Percentiles rank a stretch among this genome's conserved stretches.
Conservation (phyloP, 495 filamentous ascomycete species). For the Aspergillus indologenus region DNA sequence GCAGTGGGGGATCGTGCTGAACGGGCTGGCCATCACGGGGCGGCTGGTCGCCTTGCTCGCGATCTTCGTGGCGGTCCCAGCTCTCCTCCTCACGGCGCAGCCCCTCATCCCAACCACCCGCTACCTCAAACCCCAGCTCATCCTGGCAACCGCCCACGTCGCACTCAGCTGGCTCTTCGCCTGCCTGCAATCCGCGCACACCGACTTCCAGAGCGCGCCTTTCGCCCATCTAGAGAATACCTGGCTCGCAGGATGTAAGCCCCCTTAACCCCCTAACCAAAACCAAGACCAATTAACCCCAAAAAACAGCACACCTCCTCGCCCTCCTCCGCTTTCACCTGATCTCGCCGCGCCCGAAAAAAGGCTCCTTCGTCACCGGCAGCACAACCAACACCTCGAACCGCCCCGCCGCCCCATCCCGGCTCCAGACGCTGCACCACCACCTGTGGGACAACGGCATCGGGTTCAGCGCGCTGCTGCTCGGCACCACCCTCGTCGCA, state of each 20-base stretch:
- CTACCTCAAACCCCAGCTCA: slow-evolving; percentile 17
- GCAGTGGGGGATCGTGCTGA: slow-evolving; percentile 25
- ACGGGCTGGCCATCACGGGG: slow-evolving; percentile 27
- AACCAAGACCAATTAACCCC: neutral
- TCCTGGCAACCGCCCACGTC: slow-evolving; percentile 18
- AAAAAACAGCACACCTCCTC: slow-evolving; percentile 25
- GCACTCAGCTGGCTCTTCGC: slow-evolving; percentile 28
- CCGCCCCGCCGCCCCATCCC: slow-evolving; percentile 8
- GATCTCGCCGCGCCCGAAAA: slow-evolving; percentile 28
- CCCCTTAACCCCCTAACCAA: too few relatives aligned
- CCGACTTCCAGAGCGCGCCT: slow-evolving; percentile 17
- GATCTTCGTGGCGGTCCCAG: slow-evolving; percentile 24
- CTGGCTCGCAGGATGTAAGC: slow-evolving; percentile 33
- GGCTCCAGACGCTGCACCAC: slow-evolving; percentile 14
- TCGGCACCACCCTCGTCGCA: slow-evolving; percentile 18
- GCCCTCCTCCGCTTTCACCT: slow-evolving; percentile 30
- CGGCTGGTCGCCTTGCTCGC: slow-evolving; percentile 19
- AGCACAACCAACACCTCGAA: slow-evolving; percentile 34
- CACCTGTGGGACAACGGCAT: slow-evolving; percentile 27
- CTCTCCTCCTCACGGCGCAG: slow-evolving; percentile 20
- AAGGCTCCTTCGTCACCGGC: slow-evolving; percentile 38
- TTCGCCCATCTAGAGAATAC: slow-evolving; percentile 37
- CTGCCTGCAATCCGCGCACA: slow-evolving; percentile 21
- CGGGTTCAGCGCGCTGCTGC: slow-evolving; percentile 18
- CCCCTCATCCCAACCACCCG: slow-evolving; percentile 18